Evolutionary conservation across 306 rosid genomes (phyloP), one percentile per base, ranked within the genome.

Genomic region (Cucumis melo): DNA sequence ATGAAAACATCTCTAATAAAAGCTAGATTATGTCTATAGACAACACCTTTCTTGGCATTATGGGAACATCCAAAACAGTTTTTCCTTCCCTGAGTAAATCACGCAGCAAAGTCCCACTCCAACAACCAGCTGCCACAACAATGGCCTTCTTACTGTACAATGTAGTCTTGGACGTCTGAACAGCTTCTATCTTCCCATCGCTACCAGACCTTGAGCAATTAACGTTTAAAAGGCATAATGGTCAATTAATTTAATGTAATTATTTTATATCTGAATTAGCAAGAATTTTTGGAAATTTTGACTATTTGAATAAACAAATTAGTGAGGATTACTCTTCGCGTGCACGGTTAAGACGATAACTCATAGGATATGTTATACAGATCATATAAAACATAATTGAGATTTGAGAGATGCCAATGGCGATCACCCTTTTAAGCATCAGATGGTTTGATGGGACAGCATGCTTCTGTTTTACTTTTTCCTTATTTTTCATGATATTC

Each of bases 121-220:
- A 93, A 87, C 96, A 84, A 85, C 98, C 97, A 86, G 98, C 90
- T 36, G 97, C 92, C 34, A 93, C 85, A 74, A 93, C 83, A 65
- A 91, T 57, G 50, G 91, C 98, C 86, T 93, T 90, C 83, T 83
- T 87, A 82, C 91, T 38, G 80, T 85, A 79, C 82, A 93, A 78
- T 15, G 79, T 88, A 75, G 68, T 88, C 71, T 84, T 87, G 70
- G 78, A 87, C 81, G 97, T 91, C 84, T 85, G 83, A 75, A 93
- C 86, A 73, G 83, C 92, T 60, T 75, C 77, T 24, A 90, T 84
- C 75, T 87, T 86, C 56, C 83, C 87, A 72, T 73, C 82, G 82
- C 86, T 79, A 72, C 79, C 81, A 55, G 96, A 88, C 78, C 97
- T 21, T 19, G 62, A 44, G n/a, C 32, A 66, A 63, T 42, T 67